Percentiles rank a stretch among this genome's conserved stretches.
Conservation (phyloP, 2,329 filamentous ascomycete genomes). For the Talaromyces sp. region DNA sequence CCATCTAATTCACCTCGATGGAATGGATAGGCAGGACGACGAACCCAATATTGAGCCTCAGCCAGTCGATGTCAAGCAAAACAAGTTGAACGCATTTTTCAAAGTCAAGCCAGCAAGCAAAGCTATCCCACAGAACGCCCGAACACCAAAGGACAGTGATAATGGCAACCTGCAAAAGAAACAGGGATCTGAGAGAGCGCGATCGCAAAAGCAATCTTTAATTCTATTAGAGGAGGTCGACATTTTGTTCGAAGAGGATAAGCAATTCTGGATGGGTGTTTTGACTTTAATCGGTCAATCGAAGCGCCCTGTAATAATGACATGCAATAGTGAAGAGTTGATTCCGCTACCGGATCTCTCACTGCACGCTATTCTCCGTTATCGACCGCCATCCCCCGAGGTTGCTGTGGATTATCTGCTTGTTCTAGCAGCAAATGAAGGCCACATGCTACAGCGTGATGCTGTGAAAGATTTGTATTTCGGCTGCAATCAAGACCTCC, state of each 20-base stretch:
- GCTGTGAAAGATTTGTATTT: slow-evolving; percentile 66
- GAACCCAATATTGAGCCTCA: slow-evolving; percentile 40
- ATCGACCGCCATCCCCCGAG: slow-evolving; percentile 59
- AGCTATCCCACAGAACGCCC: not conserved
- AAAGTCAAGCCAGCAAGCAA: slow-evolving; percentile 31
- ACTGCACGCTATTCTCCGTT: slow-evolving; percentile 79
- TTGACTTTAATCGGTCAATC: slow-evolving; percentile 72
- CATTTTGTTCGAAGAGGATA: slow-evolving; percentile 89
- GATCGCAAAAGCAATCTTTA: slow-evolving; percentile 79
- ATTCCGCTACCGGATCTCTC: slow-evolving; percentile 68
- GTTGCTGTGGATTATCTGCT: slow-evolving; percentile 75
- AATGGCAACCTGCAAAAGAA: slow-evolving; percentile 5
- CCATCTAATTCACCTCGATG: slow-evolving; percentile 61
- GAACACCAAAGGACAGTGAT: not conserved
- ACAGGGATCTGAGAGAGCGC: slow-evolving; percentile 26
- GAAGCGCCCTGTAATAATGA: slow-evolving; percentile 88
- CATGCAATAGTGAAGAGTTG: slow-evolving; percentile 86
- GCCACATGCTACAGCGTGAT: slow-evolving; percentile 66
- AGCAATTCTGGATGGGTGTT: slow-evolving; percentile 86
- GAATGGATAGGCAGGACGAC: slow-evolving; percentile 14
- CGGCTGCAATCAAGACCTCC: slow-evolving; percentile 64
- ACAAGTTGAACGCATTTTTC: slow-evolving; percentile 78
- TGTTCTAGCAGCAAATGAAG: slow-evolving; percentile 79
- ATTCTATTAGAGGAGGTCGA: slow-evolving; percentile 94
- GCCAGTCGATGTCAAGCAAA: slow-evolving; percentile 64